phyloP scores from a whole-genome alignment of 805 yeast genomes.

The Ogataea trehaloabstinens region DNA sequence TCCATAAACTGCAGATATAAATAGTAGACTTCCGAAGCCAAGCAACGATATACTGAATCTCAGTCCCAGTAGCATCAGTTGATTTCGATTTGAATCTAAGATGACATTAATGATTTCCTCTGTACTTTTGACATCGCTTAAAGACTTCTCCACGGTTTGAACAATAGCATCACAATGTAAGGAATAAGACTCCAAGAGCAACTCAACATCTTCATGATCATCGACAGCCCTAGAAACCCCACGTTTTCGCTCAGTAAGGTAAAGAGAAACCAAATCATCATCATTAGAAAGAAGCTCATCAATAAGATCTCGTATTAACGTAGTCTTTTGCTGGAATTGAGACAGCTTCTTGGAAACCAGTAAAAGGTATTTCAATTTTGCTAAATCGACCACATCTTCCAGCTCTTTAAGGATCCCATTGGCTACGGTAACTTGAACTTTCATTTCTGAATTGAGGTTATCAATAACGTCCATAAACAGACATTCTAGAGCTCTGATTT shows the following conservation, averaged over 20 bases:
- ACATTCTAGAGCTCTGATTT: constrained; percentile 86
- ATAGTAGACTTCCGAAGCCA: constrained; percentile 77
- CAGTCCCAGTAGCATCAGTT: constrained; percentile 83
- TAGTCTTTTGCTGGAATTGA: constrained; percentile 80
- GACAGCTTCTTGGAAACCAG: constrained; percentile 83
- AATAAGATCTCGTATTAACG: constrained; percentile 75
- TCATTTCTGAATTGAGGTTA: constrained; percentile 81
- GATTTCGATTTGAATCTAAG: constrained; percentile 90
- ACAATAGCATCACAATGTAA: constrained; percentile 92
- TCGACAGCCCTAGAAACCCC: constrained; percentile 48
- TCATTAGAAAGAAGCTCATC: constrained; percentile 87
- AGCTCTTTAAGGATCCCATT: constrained; percentile 71
- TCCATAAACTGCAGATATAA: constrained; percentile 85
- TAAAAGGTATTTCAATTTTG: constrained; percentile 71
- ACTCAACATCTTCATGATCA: constrained; percentile 85
- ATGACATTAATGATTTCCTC: constrained; percentile 94
- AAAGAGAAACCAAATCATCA: constrained; percentile 79
- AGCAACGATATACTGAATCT: constrained; percentile 80
- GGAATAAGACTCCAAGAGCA: constrained; percentile 86
- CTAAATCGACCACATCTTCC: constrained; percentile 79
- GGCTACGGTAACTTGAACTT: constrained; percentile 74
- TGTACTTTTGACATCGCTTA: constrained; percentile 83
- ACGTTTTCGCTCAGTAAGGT: constrained; percentile 59
- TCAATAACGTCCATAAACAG: constrained; percentile 77
- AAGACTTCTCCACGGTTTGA: constrained; percentile 75